These are phyloP conservation scores for Aspergillus phoenicis DNA, from an alignment of 2,329 filamentous ascomycete genomes.

Conservation along the genomic window DNA sequence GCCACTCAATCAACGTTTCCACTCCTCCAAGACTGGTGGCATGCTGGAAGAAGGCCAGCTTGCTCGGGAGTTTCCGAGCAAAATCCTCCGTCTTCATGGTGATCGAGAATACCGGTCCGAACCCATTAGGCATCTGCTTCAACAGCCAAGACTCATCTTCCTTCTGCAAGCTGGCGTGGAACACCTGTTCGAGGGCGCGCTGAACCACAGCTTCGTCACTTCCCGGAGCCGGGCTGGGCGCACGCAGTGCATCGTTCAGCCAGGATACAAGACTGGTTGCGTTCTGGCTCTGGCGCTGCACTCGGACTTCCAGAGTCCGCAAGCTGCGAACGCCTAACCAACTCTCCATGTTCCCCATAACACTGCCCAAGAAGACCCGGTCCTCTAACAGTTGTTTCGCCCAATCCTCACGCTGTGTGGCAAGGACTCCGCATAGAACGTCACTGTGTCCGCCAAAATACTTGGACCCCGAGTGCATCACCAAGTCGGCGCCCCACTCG, in stretches of 20 bases:
- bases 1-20: slow-evolving; percentile 95
- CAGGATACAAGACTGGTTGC: slow-evolving; percentile 71
- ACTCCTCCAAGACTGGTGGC: slow-evolving; percentile 92
- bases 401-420: slow-evolving; percentile 64
- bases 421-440: slow-evolving; percentile 83
- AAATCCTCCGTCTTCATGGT: slow-evolving; percentile 61
- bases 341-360: slow-evolving; percentile 86
- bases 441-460: slow-evolving; percentile 96
- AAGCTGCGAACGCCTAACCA: slow-evolving; percentile 89
- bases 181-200: slow-evolving; percentile 62
- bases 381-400: slow-evolving; percentile 65
- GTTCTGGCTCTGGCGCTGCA: slow-evolving; percentile 73
- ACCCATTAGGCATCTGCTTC: slow-evolving; percentile 89
- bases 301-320: slow-evolving; percentile 81
- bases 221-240: slow-evolving; percentile 38
- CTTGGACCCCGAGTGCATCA: slow-evolving; percentile 94
- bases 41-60: slow-evolving; percentile 83
- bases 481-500: slow-evolving; percentile 73
- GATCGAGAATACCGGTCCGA: slow-evolving; percentile 83
- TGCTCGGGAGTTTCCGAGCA: slow-evolving; percentile 73
- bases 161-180: slow-evolving; percentile 79
- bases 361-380: slow-evolving; percentile 74
- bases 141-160: slow-evolving; percentile 71
- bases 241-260: slow-evolving; percentile 59
- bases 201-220: slow-evolving; percentile 52